phyloP scores from a whole-genome alignment of 176 grass and related monocot species.

The Triticum aestivum region DNA sequence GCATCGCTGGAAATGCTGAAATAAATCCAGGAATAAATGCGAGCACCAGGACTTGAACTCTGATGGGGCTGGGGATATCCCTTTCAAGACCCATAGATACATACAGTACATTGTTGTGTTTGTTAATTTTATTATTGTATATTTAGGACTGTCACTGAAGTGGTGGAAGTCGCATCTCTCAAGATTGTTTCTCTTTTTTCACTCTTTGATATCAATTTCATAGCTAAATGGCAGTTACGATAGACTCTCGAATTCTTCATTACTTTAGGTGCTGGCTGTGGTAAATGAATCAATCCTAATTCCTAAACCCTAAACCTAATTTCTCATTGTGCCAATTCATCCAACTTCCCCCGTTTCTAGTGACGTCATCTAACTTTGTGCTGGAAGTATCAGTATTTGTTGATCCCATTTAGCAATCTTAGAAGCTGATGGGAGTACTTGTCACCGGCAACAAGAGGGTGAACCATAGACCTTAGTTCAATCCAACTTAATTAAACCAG shows the following conservation, averaged over 20 bases:
- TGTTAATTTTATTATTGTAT: no score
- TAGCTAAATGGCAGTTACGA: slow-evolving; percentile 45
- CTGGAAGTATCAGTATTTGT: background rate
- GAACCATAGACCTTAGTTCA: slow-evolving; percentile 46
- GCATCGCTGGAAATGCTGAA: no score
- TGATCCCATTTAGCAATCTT: slow-evolving; percentile 36
- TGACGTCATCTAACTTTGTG: slow-evolving; percentile 16
- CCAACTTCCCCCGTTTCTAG: background rate
- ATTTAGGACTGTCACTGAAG: no score
- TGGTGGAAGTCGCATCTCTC: no score
- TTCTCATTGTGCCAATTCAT: background rate
- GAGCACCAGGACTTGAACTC: no score
- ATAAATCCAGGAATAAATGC: no score
- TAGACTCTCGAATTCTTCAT: slow-evolving; percentile 71
- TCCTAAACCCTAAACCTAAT: slow-evolving; percentile 37
- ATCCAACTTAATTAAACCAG: slow-evolving; percentile 50
- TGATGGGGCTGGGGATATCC: no score
- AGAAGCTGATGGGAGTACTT: slow-evolving; percentile 53
- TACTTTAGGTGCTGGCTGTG: slow-evolving; percentile 40
- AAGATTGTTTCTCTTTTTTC: slow-evolving; percentile 32
- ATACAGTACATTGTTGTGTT: no score
- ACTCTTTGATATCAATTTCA: slow-evolving; percentile 54
- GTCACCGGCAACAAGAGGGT: slow-evolving; percentile 57
- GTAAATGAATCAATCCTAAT: slow-evolving; percentile 39
- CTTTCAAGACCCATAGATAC: no score